phyloP scores from a whole-genome alignment of 1,139 yeast genomes.

The Chernovozyma aurita region DNA sequence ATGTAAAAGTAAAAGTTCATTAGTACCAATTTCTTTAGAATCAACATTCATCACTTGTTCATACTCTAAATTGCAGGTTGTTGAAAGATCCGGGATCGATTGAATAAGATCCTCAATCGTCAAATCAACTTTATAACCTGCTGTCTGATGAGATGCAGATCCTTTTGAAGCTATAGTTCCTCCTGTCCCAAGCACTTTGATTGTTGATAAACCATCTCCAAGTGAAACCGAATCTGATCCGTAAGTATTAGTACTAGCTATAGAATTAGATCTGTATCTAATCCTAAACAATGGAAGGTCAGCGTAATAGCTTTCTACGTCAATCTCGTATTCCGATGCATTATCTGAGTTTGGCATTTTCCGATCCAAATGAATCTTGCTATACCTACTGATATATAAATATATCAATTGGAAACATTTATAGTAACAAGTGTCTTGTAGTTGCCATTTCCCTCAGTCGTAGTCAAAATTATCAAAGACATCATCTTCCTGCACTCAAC shows the following conservation, averaged over 20 bases:
- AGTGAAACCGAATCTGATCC: constrained; percentile 8
- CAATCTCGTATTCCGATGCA: constrained; percentile 5
- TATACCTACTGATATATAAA: too few relatives aligned
- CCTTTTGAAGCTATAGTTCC: constrained; percentile 74
- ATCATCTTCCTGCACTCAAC: too few relatives aligned
- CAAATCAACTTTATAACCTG: constrained; percentile 64
- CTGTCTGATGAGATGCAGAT: constrained; percentile 50
- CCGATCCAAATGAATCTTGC: not conserved
- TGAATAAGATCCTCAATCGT: constrained; percentile 58
- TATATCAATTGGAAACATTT: too few relatives aligned
- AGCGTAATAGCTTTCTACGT: constrained; percentile 12
- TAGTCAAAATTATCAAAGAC: too few relatives aligned
- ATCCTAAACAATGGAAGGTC: constrained; percentile 19
- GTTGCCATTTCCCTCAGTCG: too few relatives aligned
- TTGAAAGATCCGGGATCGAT: constrained; percentile 58
- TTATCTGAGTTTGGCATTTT: not conserved
- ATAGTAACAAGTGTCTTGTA: too few relatives aligned
- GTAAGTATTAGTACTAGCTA: constrained; percentile 9
- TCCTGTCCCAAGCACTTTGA: constrained; percentile 67
- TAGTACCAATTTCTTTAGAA: constrained; percentile 55
- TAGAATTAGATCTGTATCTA: constrained; percentile 20
- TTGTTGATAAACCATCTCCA: constrained; percentile 28
- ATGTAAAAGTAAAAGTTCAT: constrained; percentile 28
- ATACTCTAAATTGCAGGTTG: constrained; percentile 37
- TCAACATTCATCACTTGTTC: constrained; percentile 65